These are phyloP conservation scores for Alternaria metachromatica DNA, from an alignment of 2,329 filamentous ascomycete species.

Conservation along the genomic window DNA sequence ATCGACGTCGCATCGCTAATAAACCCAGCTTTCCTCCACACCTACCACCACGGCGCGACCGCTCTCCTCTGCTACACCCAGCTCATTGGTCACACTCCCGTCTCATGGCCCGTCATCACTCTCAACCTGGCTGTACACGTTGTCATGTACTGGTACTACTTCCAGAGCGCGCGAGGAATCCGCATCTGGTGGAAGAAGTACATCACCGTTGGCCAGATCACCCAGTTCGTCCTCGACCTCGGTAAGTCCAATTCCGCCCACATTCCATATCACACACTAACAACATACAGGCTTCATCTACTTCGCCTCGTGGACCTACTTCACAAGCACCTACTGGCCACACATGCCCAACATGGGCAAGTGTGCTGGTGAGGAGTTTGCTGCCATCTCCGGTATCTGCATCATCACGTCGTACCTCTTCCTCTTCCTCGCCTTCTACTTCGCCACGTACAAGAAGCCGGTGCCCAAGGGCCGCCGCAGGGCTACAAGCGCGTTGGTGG, in stretches of 20 bases:
- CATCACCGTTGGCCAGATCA: slow-evolving; percentile 96
- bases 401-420: slow-evolving; percentile 95
- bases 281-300: slow-evolving; percentile 83
- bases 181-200: slow-evolving; percentile 99
- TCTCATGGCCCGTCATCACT: slow-evolving; percentile 93
- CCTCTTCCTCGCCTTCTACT: slow-evolving; percentile 99
- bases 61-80: slow-evolving; percentile 98
- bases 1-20: slow-evolving; percentile 31
- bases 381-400: slow-evolving; percentile 87
- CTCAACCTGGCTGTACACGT: slow-evolving; percentile 95
- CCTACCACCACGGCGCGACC: slow-evolving; percentile 97
- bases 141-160: slow-evolving; percentile 99
- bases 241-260: slow-evolving; percentile 63
- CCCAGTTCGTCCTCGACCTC: slow-evolving; percentile 96
- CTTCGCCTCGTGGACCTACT: slow-evolving; percentile 99
- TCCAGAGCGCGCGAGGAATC: slow-evolving; percentile 95
- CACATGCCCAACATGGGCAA: slow-evolving; percentile 82
- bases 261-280: slow-evolving; percentile 23
- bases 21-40: slow-evolving; percentile 82
- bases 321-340: slow-evolving; percentile 87
- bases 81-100: slow-evolving; percentile 87
- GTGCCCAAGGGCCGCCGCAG: slow-evolving; percentile 75
- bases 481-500: slow-evolving; percentile 83
- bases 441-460: slow-evolving; percentile 92
- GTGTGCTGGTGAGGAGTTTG: slow-evolving; percentile 96